Evolutionary conservation across 202 grass and related monocot genomes (phyloP), one percentile per base, ranked within the genome.

Genomic region (Dendrocalamus latiflorus): DNA sequence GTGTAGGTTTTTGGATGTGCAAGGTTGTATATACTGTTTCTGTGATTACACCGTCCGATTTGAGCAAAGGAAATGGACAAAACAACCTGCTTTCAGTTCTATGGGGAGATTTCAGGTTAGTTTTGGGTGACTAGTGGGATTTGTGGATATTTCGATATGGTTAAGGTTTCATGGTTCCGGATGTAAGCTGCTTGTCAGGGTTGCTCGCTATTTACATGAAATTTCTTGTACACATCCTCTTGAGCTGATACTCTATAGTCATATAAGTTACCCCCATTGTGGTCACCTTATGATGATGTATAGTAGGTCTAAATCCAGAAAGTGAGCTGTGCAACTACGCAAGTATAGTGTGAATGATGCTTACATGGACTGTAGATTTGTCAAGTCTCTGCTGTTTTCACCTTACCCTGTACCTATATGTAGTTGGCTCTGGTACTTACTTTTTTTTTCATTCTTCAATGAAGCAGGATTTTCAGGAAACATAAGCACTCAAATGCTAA

Each of bases 381-480:
- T 39, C 13, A 10, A 45, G 45, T 73, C 34, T 53, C 15, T 48
- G 65, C 1, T 43, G 0, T 4, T 9, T 3, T 38, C 15, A 33
- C 4, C 6, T 59, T 65, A 3, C n/a, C 18, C 28, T 49, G 7
- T 16, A 41, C 18, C 51, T 18, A 4, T 56, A 68, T 65, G 17
- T 77, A 4, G 12, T 50, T 58, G 3, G 51, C 4, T 70, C 9
- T 38, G 17, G 0, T 36, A 6, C 63, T 85, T 79, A 66, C 41
- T 0, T 42, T 44, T 13, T 8, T 44, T 13, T 8, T 4, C 12
- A 43, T 58, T 74, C 14, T 68, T 84, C 61, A 18, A 75, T 66
- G 20, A 50, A 83, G 4, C 89, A 95, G 96, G 91, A 95, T 77
- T 90, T 90, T 22, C 89, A 86, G 50, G 89, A 95, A n/a, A n/a